Evolutionary conservation across 1,284 basidiomycete genomes (phyloP), one percentile per base, ranked within the genome.

Genomic region (Chiua sp.): DNA sequence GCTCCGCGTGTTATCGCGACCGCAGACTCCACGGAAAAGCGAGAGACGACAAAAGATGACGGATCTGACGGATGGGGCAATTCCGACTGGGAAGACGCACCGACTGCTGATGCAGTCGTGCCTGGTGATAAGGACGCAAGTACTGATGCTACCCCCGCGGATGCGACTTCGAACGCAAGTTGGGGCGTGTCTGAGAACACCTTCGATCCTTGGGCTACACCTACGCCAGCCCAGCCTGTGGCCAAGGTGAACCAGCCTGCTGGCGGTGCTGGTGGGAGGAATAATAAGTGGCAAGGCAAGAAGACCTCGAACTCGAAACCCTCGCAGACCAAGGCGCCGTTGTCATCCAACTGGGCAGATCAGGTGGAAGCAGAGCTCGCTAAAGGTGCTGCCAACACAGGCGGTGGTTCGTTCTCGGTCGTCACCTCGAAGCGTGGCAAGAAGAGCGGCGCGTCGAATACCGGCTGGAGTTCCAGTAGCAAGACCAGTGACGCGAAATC

Each of bases 1-100:
- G 47, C 62, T 16, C 73, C 71, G 12, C 71, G 71, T 7, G 58
- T 57, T 16, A 73, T 72, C 33, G 63, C 75, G 10, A 60, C 71
- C 16, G 61, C 65, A 0, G 72, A 67, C 42, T 46, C 56, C 15
- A 64, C 74, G 0, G 73, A 72, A 58, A 52, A 66, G 48, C 66
- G 68, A 32, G 73, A 75, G 10, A 53, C 58, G n/a, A 35, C 54
- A 7, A 63, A 71, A 44, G 53, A 1, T 33, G 42, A 33, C 4
- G 62, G 59, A 1, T 52, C 55, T 11, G 63, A 58, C 33, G 62
- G 51, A 4, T 75, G 68, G 73, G 72, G 55, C 2, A 56, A 73
- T 39, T 56, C 68, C 30, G 65, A 61, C 30, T 33, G 30, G 53
- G 69, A 63, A 26, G 33, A 28, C 48, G 64, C 52, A 42, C 57